Conservation (phyloP, 441 rosid species). For the Populus tomentosa region DNA sequence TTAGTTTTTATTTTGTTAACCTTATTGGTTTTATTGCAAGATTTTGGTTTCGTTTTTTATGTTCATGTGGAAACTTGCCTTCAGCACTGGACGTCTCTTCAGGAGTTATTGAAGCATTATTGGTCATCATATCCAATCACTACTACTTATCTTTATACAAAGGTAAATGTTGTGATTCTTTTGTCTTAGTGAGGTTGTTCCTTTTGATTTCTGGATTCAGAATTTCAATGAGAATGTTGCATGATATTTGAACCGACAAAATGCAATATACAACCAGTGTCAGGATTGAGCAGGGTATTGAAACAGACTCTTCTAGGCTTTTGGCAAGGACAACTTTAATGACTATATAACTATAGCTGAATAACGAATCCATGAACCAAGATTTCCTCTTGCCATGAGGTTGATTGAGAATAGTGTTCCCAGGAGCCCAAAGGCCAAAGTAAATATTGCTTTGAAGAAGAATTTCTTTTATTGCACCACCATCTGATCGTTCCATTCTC, state of each 20-base stretch:
- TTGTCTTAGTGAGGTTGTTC: not conserved
- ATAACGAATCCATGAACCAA: not conserved
- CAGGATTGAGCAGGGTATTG: not conserved
- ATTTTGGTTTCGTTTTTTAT: constrained; percentile 24
- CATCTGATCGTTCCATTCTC: constrained; percentile 6
- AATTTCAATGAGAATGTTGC: not conserved
- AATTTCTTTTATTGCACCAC: not conserved
- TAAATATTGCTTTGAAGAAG: not conserved
- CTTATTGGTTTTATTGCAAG: constrained; percentile 8
- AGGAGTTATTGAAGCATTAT: constrained; percentile 76
- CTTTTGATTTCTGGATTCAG: not conserved
- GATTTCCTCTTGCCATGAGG: not conserved
- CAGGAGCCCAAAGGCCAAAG: not conserved
- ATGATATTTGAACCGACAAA: not conserved
- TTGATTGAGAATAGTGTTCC: not conserved
- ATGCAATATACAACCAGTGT: not conserved
- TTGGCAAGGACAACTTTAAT: not conserved
- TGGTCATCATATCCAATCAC: constrained; percentile 98
- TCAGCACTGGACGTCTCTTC: constrained; percentile 80
- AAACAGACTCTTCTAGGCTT: not conserved
- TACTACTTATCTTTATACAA: constrained; percentile 56
- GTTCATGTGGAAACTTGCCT: constrained; percentile 25
- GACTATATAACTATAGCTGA: not conserved
- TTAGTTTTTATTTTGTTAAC: constrained; percentile 4
- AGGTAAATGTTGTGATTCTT: constrained; percentile 41